Evolutionary conservation across 371 early-diverging fungal genomes (phyloP).

Genomic region (Mortierella sp.): DNA sequence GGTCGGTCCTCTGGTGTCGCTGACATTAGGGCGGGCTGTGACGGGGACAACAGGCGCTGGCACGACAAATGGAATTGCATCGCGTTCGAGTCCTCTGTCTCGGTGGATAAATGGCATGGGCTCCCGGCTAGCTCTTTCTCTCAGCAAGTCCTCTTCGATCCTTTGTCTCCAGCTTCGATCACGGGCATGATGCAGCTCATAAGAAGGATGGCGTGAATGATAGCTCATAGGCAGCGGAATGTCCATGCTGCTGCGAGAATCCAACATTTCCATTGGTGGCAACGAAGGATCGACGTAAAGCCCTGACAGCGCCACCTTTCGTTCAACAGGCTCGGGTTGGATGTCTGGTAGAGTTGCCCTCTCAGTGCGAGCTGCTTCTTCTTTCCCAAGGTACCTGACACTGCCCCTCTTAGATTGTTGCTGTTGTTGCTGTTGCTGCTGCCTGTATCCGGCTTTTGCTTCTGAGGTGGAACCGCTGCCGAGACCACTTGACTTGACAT

Average conservation of each 20-base stretch:
- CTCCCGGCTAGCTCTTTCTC: not conserved
- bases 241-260: slow-evolving; percentile 23
- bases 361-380: slow-evolving; percentile 39
- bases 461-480: not conserved
- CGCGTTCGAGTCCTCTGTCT: slow-evolving; percentile 22
- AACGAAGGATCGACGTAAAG: slow-evolving; percentile 24
- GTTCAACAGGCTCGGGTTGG: slow-evolving; percentile 23
- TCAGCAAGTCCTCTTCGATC: not conserved
- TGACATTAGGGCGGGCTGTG: slow-evolving; percentile 6
- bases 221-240: slow-evolving; percentile 26
- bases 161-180: not conserved
- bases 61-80: slow-evolving; percentile 6
- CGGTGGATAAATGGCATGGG: slow-evolving; percentile 18
- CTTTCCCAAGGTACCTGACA: slow-evolving; percentile 28
- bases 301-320: slow-evolving; percentile 44
- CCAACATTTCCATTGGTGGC: not conserved
- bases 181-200: not conserved
- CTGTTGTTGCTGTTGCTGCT: slow-evolving; percentile 9
- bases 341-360: slow-evolving; percentile 42
- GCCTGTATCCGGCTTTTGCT: not conserved
- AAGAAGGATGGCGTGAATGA: not conserved
- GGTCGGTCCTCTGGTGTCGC: slow-evolving; percentile 3
- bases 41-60: slow-evolving; percentile 4
- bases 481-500: not conserved
- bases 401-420: slow-evolving; percentile 11